phyloP scores from a whole-genome alignment of 2,329 filamentous ascomycete species.

The Phaeosphaeria sp. region DNA sequence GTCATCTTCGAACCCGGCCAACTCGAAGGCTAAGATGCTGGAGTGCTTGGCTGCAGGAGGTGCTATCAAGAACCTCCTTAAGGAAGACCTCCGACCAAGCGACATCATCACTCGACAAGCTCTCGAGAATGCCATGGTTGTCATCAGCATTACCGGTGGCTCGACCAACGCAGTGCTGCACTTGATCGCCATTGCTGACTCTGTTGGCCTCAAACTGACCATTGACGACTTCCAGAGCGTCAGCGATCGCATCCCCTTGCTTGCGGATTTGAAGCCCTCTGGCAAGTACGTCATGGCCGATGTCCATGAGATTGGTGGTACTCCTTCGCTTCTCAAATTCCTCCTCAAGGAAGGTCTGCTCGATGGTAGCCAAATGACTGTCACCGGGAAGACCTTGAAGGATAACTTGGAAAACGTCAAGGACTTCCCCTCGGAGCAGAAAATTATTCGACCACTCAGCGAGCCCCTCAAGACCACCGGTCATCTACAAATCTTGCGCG shows the following conservation, averaged over 20 bases:
- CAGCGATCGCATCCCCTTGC: slow-evolving; percentile 58
- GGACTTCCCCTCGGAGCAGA: slow-evolving; percentile 72
- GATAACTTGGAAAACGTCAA: slow-evolving; percentile 62
- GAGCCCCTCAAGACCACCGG: slow-evolving; percentile 75
- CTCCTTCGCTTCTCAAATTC: slow-evolving; percentile 58
- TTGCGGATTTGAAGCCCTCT: slow-evolving; percentile 60
- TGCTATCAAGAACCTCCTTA: slow-evolving; percentile 59
- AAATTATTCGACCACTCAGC: slow-evolving; percentile 72
- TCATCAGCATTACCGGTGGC: slow-evolving; percentile 59
- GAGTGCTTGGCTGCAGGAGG: slow-evolving; percentile 59
- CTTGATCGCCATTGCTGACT: slow-evolving; percentile 59
- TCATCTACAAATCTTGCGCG: slow-evolving; percentile 76
- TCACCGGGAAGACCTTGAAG: slow-evolving; percentile 58
- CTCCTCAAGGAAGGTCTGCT: slow-evolving; percentile 58
- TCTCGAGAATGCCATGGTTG: slow-evolving; percentile 60
- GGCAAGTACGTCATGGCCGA: slow-evolving; percentile 67
- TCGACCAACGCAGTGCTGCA: slow-evolving; percentile 61
- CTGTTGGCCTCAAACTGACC: slow-evolving; percentile 58
- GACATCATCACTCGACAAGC: slow-evolving; percentile 59
- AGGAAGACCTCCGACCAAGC: slow-evolving; percentile 57
- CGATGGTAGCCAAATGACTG: slow-evolving; percentile 57
- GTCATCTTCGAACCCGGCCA: slow-evolving; percentile 59
- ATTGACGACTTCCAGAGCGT: slow-evolving; percentile 61
- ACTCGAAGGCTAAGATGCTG: slow-evolving; percentile 58
- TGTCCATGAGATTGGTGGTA: slow-evolving; percentile 61